Percentiles rank a stretch among this genome's conserved stretches.
These are phyloP conservation scores for Calonectria henricotiae DNA, from an alignment of 2,329 filamentous ascomycete genomes.

Conservation along the genomic window DNA sequence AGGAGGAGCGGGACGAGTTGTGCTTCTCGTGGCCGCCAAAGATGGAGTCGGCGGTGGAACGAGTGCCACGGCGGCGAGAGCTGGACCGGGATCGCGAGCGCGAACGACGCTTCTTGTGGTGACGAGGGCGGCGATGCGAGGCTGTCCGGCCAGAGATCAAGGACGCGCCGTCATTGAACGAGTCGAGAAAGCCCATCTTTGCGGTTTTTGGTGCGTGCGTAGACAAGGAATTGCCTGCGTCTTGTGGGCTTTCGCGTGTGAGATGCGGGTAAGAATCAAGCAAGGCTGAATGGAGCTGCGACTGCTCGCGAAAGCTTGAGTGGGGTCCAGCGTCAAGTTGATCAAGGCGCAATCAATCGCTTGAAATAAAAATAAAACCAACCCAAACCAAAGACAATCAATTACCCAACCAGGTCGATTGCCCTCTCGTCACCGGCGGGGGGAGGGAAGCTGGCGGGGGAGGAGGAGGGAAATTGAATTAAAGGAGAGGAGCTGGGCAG, in stretches of 20 bases:
- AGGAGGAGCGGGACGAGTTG: constrained; percentile 63
- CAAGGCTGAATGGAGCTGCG: constrained; percentile 19
- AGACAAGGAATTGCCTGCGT: background rate
- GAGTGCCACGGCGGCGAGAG: constrained; percentile 53
- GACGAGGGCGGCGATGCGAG: constrained; percentile 53
- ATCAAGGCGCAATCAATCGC: constrained; percentile 3
- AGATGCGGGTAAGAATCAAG: constrained; percentile 7
- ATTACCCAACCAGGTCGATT: background rate
- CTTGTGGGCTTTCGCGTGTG: background rate
- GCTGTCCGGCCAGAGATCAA: constrained; percentile 54
- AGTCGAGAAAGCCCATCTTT: constrained; percentile 58
- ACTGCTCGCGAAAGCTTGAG: constrained; percentile 5
- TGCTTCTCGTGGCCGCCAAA: constrained; percentile 59
- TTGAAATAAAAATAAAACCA: background rate
- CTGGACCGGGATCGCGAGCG: constrained; percentile 60
- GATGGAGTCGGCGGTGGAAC: constrained; percentile 56
- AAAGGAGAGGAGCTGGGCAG: constrained; percentile 12
- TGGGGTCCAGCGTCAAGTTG: background rate
- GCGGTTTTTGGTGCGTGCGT: constrained; percentile 12
- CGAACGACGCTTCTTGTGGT: constrained; percentile 57
- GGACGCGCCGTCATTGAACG: constrained; percentile 55
- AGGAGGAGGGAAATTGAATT: background rate
- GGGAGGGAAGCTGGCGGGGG: background rate
- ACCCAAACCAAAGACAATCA: background rate
- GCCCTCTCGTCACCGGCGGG: constrained; percentile 5